Base-by-base conservation (phyloP, 2,329 filamentous ascomycete species). In the Diaporthe destruens region DNA sequence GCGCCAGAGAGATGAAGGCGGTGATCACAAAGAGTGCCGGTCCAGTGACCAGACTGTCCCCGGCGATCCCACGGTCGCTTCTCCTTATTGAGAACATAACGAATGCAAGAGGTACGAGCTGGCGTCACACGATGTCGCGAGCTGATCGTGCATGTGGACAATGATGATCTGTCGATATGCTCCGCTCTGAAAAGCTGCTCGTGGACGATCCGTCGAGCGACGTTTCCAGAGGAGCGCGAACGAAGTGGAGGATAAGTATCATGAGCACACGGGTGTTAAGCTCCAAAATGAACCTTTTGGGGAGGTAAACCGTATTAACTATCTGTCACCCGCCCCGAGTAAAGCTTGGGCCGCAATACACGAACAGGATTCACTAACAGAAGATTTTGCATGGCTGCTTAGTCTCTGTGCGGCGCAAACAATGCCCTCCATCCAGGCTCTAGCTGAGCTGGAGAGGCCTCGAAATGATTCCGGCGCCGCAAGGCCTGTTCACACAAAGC, bases 11-110 rank as follows among this genome's bases (percentile, higher is more conserved):
- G 54, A 73, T 61, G 53, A 75, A 72, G 25, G 63, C 29, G 12
- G 69, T 69, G 59, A 76, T 71, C n/a, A 71, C 53, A 34, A 72
- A 66, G 29, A 71, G 69, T 1, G 49, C 39, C 11, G 69, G 69
- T 32, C 49, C 57, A 7, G 18, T 66, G 49, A 66, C 32, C 34
- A 39, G 12, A 39, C 57, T 61, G 36, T 66, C 47, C 12, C 61
- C 61, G 16, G 61, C 61, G 32, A 66, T 39, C 47, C 61, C 61
- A 29, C 32, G 61, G 29, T 66, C 61, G 32, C 32, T 39, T 66
- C 61, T 66, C 51, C 32, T 47, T 66, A 53, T 49, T 53, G 32
- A 53, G 47, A 66, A 53, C 61, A 66, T 66, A 5, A 25, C 47
- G 29, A 23, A 53, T 47, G n/a, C n/a, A 20, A 49, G 29, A 25